Evolutionary conservation across 2,329 filamentous ascomycete genomes (phyloP), one percentile per base, ranked within the genome.

Genomic region (Plectosphaerella sp.): DNA sequence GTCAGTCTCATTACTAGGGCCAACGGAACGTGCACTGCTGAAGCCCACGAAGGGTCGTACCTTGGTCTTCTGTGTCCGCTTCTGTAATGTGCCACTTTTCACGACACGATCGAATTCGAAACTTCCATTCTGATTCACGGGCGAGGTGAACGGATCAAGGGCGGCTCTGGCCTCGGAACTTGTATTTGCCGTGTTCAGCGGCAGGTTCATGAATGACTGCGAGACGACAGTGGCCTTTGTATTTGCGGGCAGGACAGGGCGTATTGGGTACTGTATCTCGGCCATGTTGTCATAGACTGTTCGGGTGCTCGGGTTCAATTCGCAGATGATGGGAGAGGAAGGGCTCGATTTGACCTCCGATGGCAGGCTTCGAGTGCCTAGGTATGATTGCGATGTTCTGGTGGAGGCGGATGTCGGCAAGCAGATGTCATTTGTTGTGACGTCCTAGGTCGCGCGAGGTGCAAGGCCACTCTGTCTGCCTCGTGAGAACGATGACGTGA

Each of bases 91-190:
- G 54, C 93, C 92, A 52, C 87, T 85, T 73, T 96, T 97, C 68
- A 97, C 81, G 51, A 97, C 89, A 48, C 91, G 87, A 69, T 99
- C 94, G 64, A 95, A 96, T 64, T 94, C 92, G 68, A 96, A 99
- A 69, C 91, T 94, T 57, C 94, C 94, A 69, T 96, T 92, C 69
- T 96, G 87, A 66, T 93, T 96, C 58, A 97, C 91, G 5, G 91
- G 90, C 15, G 56, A 58, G 28, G 90, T 94, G 64, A 91, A 85
- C 15, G 85, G 78, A 58, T 88, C 84, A 43, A 87, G 65, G 24
- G 73, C 75, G 24, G 83, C 69, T 59, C 81, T n/a, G 10, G 24
- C 41, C 7, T 41, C 14, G 37, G 37, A 41, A 16, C 16, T 18
- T 16, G 18, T 20, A 37, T 53, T 62, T 15, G 65, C 54, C 7